Evolutionary conservation across 2,329 filamentous ascomycete species (phyloP).

Genomic region (Aspergillus ochraceus): DNA sequence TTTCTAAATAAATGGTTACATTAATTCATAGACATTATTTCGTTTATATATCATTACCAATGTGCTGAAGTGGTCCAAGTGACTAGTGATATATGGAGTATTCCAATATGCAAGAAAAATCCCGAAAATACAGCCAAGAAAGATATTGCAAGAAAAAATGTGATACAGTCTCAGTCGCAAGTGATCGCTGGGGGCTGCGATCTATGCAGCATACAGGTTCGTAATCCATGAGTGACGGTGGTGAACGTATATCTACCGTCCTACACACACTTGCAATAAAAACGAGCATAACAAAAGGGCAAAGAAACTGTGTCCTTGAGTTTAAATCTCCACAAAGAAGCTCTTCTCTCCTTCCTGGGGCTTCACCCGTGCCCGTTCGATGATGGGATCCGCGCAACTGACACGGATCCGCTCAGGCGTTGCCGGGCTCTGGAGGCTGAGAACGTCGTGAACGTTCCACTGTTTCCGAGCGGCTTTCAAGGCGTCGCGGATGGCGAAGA

Average conservation of each 20-base stretch:
- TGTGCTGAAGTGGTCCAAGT: not conserved
- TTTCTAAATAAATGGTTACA: not conserved
- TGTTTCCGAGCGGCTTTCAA: conserved; percentile 52
- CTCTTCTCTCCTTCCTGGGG: conserved; percentile 55
- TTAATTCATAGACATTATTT: not conserved
- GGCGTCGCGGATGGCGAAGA: conserved; percentile 56
- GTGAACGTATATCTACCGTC: not conserved
- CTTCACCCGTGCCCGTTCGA: conserved; percentile 52
- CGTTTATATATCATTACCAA: not conserved
- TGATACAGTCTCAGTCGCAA: not conserved
- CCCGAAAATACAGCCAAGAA: not conserved
- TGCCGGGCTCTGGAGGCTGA: conserved; percentile 51
- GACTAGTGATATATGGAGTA: too few relatives aligned
- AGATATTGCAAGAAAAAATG: not conserved
- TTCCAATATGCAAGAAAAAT: too few relatives aligned
- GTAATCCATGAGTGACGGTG: conserved; percentile 10
- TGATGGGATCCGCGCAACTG: conserved; percentile 47
- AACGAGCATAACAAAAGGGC: not conserved
- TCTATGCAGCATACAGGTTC: conserved; percentile 2
- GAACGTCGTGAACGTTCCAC: conserved; percentile 45
- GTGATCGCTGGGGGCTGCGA: too few relatives aligned
- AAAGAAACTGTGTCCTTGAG: not conserved
- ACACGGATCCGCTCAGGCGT: conserved; percentile 53
- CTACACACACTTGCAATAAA: not conserved
- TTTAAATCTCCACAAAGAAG: conserved; percentile 46